These are phyloP conservation scores for Antrodiella citrinella DNA, from an alignment of 768 basidiomycete species.

Conservation along the genomic window DNA sequence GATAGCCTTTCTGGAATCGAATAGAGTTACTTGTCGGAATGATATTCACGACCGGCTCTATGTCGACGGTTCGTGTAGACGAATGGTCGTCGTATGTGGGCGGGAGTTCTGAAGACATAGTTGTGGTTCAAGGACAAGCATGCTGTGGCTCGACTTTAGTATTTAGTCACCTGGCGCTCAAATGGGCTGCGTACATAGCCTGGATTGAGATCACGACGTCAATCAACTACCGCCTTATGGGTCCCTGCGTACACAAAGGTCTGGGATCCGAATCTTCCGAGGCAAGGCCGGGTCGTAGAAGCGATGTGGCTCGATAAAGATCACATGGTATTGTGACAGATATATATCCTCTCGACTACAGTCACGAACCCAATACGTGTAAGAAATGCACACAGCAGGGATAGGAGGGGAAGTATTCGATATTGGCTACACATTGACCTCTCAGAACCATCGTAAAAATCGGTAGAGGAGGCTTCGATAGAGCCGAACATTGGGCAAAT, in stretches of 20 bases:
- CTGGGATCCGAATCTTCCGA: too few relatives aligned
- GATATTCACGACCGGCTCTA: constrained; percentile 61
- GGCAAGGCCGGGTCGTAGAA: too few relatives aligned
- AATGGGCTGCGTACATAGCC: too few relatives aligned
- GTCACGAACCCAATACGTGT: background rate
- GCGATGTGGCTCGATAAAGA: too few relatives aligned
- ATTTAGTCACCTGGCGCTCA: background rate
- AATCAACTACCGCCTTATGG: too few relatives aligned
- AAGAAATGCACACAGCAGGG: constrained; percentile 1
- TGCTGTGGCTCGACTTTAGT: background rate
- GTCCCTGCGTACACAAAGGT: too few relatives aligned
- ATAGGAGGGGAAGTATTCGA: constrained; percentile 1
- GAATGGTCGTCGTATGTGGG: constrained; percentile 16
- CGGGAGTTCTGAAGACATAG: constrained; percentile 19
- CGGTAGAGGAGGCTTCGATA: constrained; percentile 24
- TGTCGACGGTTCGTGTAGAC: constrained; percentile 8
- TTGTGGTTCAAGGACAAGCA: constrained; percentile 2
- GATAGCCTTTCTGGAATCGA: constrained; percentile 79
- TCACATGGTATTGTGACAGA: background rate
- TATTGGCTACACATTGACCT: constrained; percentile 26
- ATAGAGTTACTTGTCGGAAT: constrained; percentile 61
- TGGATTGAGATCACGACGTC: too few relatives aligned
- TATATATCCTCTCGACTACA: background rate
- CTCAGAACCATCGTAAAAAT: constrained; percentile 12
- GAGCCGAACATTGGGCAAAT: constrained; percentile 14